Conservation (phyloP, 176 grass and related monocot species). For the Oryza coarctata region DNA sequence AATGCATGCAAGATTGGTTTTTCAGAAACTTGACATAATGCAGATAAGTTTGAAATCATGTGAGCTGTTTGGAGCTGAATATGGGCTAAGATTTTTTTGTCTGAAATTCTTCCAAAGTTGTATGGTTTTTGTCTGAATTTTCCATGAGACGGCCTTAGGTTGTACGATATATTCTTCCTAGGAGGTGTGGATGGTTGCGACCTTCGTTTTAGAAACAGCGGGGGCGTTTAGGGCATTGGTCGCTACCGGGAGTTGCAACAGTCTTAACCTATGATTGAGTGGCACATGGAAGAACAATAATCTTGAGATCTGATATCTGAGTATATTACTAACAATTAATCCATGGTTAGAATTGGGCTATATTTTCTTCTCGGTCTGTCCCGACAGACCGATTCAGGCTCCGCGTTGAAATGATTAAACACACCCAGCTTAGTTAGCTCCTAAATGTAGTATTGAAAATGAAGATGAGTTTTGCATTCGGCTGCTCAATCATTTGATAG, state of each 20-base stretch:
- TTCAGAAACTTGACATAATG: neutral
- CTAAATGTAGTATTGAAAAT: neutral
- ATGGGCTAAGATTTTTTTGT: no score
- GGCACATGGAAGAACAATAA: slow-evolving; percentile 19
- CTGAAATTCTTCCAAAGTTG: no score
- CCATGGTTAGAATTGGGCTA: neutral
- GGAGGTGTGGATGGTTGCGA: neutral
- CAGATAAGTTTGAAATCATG: no score
- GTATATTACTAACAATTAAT: neutral
- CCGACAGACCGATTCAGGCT: no score
- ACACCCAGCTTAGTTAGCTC: neutral
- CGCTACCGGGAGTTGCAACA: slow-evolving; percentile 24
- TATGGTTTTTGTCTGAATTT: no score
- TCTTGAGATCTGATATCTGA: slow-evolving; percentile 4
- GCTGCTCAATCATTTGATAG: neutral
- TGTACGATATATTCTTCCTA: neutral
- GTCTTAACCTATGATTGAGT: neutral
- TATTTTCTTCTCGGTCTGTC: no score
- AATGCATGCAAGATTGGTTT: neutral
- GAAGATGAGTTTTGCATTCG: neutral
- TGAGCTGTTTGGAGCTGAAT: no score
- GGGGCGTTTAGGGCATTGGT: neutral
- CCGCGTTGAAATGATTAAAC: neutral
- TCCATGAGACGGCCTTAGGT: no score
- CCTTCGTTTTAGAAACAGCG: no score